A percentile compares a stretch with the other conserved stretches of the same genome.
These are phyloP conservation scores for Solanum ahanhuiri DNA, from an alignment of 257 asterid species.

Conservation along the genomic window DNA sequence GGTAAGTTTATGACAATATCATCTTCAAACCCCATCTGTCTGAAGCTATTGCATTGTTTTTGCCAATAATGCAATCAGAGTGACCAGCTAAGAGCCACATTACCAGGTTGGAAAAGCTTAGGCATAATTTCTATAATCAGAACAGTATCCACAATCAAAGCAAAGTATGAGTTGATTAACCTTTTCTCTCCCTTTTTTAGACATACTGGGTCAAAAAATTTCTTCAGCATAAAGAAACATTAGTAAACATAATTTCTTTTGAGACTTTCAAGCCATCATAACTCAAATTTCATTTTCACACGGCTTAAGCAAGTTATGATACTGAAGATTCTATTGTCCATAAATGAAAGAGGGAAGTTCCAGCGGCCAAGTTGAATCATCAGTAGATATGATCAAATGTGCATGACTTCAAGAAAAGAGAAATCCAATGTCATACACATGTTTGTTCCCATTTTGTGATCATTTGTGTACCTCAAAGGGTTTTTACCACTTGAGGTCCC, in stretches of 20 bases:
- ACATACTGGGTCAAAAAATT: background rate
- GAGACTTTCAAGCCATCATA: background rate
- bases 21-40: background rate
- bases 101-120: background rate
- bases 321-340: background rate
- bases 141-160: background rate
- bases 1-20: background rate
- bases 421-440: background rate
- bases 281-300: background rate
- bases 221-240: background rate
- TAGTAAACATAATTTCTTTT: background rate
- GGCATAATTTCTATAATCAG: background rate
- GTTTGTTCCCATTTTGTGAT: background rate
- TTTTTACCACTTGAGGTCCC: background rate
- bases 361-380: background rate
- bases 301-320: background rate
- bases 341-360: background rate
- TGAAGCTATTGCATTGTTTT: background rate
- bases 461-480: background rate
- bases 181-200: background rate
- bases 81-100: background rate
- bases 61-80: background rate
- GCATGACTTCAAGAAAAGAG: background rate
- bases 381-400: background rate
- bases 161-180: background rate